Evolutionary conservation across 495 filamentous ascomycete species (phyloP), one percentile per base, ranked within the genome.

Genomic region (Annulohypoxylon bovei): DNA sequence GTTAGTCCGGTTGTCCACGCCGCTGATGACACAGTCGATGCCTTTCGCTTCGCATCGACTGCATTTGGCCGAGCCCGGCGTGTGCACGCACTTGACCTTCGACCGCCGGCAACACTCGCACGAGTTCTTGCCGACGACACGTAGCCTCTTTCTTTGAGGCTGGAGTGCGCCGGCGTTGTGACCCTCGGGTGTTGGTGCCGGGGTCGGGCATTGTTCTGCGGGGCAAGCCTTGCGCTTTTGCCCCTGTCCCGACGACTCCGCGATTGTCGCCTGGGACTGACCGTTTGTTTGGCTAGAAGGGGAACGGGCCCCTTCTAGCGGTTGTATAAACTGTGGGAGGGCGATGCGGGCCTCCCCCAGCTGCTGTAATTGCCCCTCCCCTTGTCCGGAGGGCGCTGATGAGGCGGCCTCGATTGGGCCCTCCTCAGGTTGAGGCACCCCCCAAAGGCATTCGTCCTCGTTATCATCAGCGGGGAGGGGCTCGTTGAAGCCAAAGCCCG

Each of bases 1-100:
- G 27, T 50, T 67, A 33, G 55, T 52, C 11, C 46, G 44, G 1
- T 60, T 67, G 32, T 60, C 55, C 14, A 53, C 44, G 28, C 47
- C 23, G 42, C 3, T 52, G 25, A 16, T 1, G 16, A 53, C 16
- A 16, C 55, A 60, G 20, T 28, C 32, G 1, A 30, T 8, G 22
- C 25, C 25, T 9, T 32, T 49, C 1, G 6, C 16, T 25, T 39
- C 25, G 27, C 44, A 67, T 18, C 44, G 11, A 5, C 7, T 7
- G 46, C 59, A 62, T 44, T 25, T 16, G 18, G 3, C 3, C 8
- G 22, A 22, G 47, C 49, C 35, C 14, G 14, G 7, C 8, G 52
- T 4, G 11, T 6, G 20, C 44, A 33, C n/a, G 37, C 55, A 67
- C 22, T 53, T 61, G 0, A 28, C 18, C 14, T 59, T 57, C n/a